A percentile compares a stretch with the other conserved stretches of the same genome.
Conservation (phyloP, 805 yeast genomes). For the Wickerhamomyces subpelliculosus region DNA sequence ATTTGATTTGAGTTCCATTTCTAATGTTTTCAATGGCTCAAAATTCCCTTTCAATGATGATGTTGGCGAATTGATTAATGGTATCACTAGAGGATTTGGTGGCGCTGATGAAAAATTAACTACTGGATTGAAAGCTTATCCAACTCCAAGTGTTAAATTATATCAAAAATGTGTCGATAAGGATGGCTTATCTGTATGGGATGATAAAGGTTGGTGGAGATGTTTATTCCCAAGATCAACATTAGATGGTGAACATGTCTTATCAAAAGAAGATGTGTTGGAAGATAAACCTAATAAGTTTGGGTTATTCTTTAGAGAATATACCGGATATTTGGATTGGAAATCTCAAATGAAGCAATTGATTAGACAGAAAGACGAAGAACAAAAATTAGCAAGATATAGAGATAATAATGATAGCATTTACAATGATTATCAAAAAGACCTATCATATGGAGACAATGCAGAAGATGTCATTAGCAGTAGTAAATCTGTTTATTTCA, state of each 20-base stretch:
- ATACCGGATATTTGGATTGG: conserved; percentile 64
- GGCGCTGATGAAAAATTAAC: conserved; percentile 8
- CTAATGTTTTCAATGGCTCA: conserved; percentile 1
- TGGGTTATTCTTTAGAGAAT: conserved; percentile 60
- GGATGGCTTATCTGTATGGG: conserved; percentile 78
- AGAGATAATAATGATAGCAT: conserved; percentile 10
- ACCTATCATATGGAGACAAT: conserved; percentile 8
- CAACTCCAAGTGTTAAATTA: conserved; percentile 50
- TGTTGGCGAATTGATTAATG: conserved; percentile 4
- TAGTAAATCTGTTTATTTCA: conserved; percentile 28
- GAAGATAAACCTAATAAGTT: conserved; percentile 33
- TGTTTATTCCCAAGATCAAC: conserved; percentile 69
- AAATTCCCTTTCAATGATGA: background rate
- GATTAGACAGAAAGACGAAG: conserved; percentile 30
- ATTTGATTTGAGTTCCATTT: background rate
- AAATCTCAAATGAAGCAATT: conserved; percentile 44
- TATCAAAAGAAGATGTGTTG: conserved; percentile 54
- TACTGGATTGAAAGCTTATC: conserved; percentile 43
- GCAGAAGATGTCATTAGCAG: conserved; percentile 29
- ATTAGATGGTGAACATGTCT: conserved; percentile 23
- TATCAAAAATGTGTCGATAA: conserved; percentile 57
- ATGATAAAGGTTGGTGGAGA: conserved; percentile 79
- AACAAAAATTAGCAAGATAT: conserved; percentile 8
- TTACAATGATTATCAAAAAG: conserved; percentile 20
- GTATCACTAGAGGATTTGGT: conserved; percentile 5